phyloP scores from a whole-genome alignment of 1,284 basidiomycete genomes.

The Ganoderma leucocontextum region DNA sequence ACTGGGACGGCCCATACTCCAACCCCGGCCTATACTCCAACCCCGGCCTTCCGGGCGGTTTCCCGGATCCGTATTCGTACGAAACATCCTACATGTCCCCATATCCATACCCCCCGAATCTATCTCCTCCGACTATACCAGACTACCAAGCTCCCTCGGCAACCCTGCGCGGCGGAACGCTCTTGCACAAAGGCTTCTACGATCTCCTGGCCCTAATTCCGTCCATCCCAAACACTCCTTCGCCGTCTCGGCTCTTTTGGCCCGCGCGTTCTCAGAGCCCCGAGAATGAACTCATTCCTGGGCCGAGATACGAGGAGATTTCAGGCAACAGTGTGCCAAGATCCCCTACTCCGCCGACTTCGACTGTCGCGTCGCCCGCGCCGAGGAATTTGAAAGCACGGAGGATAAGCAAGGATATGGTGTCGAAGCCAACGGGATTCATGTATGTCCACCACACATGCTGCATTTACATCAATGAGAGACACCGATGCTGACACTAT shows the following conservation, averaged over 20 bases:
- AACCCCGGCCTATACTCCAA: constrained; percentile 31
- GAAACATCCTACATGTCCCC: constrained; percentile 54
- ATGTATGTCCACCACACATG: constrained; percentile 63
- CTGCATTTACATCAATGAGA: constrained; percentile 17
- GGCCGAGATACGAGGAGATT: constrained; percentile 71
- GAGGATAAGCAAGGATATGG: constrained; percentile 86
- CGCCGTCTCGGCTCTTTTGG: constrained; percentile 71
- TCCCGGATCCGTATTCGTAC: constrained; percentile 48
- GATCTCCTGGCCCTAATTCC: constrained; percentile 85
- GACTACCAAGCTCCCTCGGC: constrained; percentile 52
- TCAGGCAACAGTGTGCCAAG: constrained; percentile 33
- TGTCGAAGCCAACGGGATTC: constrained; percentile 85
- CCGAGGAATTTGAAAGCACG: constrained; percentile 59
- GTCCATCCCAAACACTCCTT: constrained; percentile 68
- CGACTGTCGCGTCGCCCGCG: constrained; percentile 44
- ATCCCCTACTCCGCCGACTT: constrained; percentile 36
- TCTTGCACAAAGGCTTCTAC: constrained; percentile 88
- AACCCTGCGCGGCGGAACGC: constrained; percentile 68
- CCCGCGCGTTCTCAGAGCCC: constrained; percentile 45
- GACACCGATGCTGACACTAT: constrained; percentile 33
- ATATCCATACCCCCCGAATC: constrained; percentile 51
- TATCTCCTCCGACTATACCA: constrained; percentile 42
- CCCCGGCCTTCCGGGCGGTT: constrained; percentile 35
- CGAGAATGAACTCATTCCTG: constrained; percentile 51
- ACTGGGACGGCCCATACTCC: constrained; percentile 29